Evolutionary conservation across 1,284 basidiomycete species (phyloP).

Genomic region (Thelephora terrestris): DNA sequence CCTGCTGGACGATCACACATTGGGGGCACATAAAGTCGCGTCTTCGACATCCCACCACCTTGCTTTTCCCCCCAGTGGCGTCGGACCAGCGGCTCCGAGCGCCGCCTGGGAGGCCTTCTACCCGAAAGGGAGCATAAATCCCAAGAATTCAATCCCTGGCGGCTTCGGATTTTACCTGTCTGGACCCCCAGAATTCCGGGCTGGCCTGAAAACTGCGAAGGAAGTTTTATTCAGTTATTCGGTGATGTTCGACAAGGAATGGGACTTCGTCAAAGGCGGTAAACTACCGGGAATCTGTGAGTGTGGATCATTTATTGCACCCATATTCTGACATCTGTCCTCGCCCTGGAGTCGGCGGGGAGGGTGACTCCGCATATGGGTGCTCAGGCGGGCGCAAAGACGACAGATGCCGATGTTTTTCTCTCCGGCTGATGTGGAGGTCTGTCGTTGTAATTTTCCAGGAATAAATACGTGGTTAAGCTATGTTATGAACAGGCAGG

Average conservation of each 20-base stretch:
- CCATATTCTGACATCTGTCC: background rate
- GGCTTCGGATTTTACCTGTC: conserved; percentile 53
- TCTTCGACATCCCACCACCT: conserved; percentile 29
- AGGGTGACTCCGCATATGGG: conserved; percentile 42
- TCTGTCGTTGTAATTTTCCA: conserved; percentile 15
- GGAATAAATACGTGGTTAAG: background rate
- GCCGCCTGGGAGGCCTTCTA: conserved; percentile 52
- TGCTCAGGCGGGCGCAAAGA: conserved; percentile 51
- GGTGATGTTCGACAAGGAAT: conserved; percentile 45
- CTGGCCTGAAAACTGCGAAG: conserved; percentile 23
- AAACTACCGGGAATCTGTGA: conserved; percentile 56
- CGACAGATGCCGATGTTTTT: conserved; percentile 47
- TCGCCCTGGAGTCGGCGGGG: conserved; percentile 37
- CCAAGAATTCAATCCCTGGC: conserved; percentile 32
- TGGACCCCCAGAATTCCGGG: conserved; percentile 35
- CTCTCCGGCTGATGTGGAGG: conserved; percentile 60
- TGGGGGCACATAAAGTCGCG: conserved; percentile 39
- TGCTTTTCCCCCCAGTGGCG: conserved; percentile 23
- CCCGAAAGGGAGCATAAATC: conserved; percentile 51
- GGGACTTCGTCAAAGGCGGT: conserved; percentile 53
- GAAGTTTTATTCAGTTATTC: conserved; percentile 49
- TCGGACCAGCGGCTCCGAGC: conserved; percentile 1
- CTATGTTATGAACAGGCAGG: conserved; percentile 21
- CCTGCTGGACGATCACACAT: conserved; percentile 26
- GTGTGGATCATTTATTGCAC: conserved; percentile 15